Evolutionary conservation across 208 protist species (phyloP), one percentile per base, ranked within the genome.

Genomic region (Tritrichomonas foetus): DNA sequence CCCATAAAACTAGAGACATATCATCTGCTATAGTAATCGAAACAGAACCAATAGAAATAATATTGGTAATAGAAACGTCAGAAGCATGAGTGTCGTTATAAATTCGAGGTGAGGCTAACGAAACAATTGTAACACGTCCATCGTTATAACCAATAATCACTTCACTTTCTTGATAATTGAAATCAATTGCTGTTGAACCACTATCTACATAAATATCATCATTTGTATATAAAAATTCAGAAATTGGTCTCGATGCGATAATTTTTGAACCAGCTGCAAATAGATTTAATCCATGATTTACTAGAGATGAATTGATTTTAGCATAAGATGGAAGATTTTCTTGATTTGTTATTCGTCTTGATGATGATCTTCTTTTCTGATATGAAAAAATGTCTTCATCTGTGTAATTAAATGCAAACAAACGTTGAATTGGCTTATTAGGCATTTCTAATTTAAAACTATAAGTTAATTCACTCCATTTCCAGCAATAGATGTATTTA

Each of bases 401-500:
- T 30, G 41, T n/a, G 41, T 47, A 82, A 50, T 47, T 82, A 39
- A 82, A 82, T 50, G 33, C 74, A 30, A 39, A 82, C 1, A 82
- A 50, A 22, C 14, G 20, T 20, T 3, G 20, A 3, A 82, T 20
- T 36, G 33, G 33, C 41, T 82, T 82, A 50, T 82, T 39, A 1
- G 33, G 74, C 74, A 82, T 82, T 20, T 82, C 41, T 27, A 47
- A 49, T 82, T 39, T 44, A 61, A 61, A 61, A 61, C 53, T 22
- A 41, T 82, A 82, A 30, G 74, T 39, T n/a, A 39, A 82, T 16
- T 82, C 41, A 0, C 33, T 47, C 74, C 74, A 82, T 82, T 82
- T 82, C 74, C 74, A 82, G 8, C 39, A 50, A 50, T 82, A 82
- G 14, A 82, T 39, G 41, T 82, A 82, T 82, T 82, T 82, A 16